Base-by-base conservation (phyloP, 441 rosid species). In the Aleurites moluccanus region DNA sequence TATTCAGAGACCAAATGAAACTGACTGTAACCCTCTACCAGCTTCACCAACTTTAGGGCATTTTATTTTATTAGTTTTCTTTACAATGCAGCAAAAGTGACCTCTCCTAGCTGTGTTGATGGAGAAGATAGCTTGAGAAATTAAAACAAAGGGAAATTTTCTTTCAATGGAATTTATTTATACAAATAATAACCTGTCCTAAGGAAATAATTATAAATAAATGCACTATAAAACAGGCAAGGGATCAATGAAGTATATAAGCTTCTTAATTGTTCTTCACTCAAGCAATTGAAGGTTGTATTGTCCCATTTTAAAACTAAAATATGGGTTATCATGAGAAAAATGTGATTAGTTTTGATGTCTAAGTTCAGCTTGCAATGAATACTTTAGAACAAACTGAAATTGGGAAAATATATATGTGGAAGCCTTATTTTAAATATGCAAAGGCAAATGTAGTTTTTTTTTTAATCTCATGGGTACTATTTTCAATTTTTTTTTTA, bases 11-110 rank as follows among this genome's bases (percentile, higher is more conserved):
- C 18, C 18, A 27, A 66, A 53, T 38, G 64, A 49, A 56, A 28
- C 38, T 38, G 84, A 86, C 59, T 56, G 78, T 33, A 77, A 78
- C 87, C 50, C 65, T 25, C 20, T 76, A 82, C 82, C 84, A 13
- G 63, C 27, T 77, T 44, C 70, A 79, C 86, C 87, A n/a, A 79
- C 77, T 64, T 13, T 10, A 0, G 0, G 14, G 6, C 33, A 21
- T 25, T 9, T n/a, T 7, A 2, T n/a, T 35, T 20, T 49, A 15
- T 11, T 0, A 30, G 38, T 35, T 69, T 68, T 21, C 78, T 75
- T 75, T 9, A 52, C 60, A 75, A 60, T 28, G 20, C 73, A 20
- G 78, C 67, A 3, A 75, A 44, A 30, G 57, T 1, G 78, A 75
- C 78, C 1, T 8, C 14, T 25, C 21, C 67, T 55, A 15, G 14